These are phyloP conservation scores for Carallia pectinifolia DNA, from an alignment of 345 rosid genomes.

Conservation along the genomic window DNA sequence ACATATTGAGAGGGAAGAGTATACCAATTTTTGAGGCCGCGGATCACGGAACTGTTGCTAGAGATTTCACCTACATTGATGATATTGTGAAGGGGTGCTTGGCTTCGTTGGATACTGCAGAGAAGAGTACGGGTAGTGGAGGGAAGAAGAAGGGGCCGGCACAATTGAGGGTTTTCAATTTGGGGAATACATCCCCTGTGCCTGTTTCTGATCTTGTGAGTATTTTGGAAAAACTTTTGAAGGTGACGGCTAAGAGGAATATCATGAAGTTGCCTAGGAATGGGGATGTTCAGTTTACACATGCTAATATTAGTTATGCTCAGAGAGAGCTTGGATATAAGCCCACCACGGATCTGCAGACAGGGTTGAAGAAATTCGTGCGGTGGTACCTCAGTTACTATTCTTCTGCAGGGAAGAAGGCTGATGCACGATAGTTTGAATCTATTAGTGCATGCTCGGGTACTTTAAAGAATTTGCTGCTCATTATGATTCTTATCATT, in stretches of 20 bases:
- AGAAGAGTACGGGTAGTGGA: conserved; percentile 90
- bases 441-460: conserved; percentile 32
- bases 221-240: conserved; percentile 77
- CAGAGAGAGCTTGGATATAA: conserved; percentile 75
- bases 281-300: conserved; percentile 90
- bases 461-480: conserved; percentile 33
- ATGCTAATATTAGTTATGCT: conserved; percentile 86
- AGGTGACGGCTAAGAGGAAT: conserved; percentile 79
- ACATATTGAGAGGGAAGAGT: conserved; percentile 63
- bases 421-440: conserved; percentile 38
- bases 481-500: conserved; percentile 53
- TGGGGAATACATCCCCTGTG: conserved; percentile 93
- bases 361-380: conserved; percentile 87
- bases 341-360: conserved; percentile 82
- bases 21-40: conserved; percentile 69
- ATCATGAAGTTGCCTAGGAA: conserved; percentile 80
- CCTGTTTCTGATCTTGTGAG: conserved; percentile 77
- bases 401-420: conserved; percentile 53
- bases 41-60: conserved; percentile 69
- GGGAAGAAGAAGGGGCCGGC: conserved; percentile 90
- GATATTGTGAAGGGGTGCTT: conserved; percentile 92
- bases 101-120: conserved; percentile 79
- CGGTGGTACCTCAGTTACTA: conserved; percentile 84
- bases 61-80: conserved; percentile 93
- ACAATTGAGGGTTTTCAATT: conserved; percentile 78